Evolutionary conservation across 768 basidiomycete genomes (phyloP), one percentile per base, ranked within the genome.

Genomic region (Tulasnella sp.): DNA sequence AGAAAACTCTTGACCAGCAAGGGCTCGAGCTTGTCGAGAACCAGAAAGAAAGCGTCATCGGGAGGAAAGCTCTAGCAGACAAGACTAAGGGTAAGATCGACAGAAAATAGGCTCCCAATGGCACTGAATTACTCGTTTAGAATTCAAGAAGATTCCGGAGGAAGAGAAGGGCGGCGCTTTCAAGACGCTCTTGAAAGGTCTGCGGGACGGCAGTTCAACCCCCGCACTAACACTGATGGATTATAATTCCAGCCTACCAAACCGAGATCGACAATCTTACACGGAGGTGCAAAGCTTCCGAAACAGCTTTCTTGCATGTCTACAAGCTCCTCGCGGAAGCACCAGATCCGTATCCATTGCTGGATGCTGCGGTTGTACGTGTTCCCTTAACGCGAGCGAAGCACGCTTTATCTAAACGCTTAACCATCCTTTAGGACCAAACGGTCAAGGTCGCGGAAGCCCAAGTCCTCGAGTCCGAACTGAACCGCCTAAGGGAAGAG

Each of bases 301-400:
- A 99, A 87, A 96, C 93, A 82, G 94, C 96, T 0, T 99, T 99
- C 85, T 87, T 99, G n/a, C 94, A 91, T 81, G 92, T 96, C 26
- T 99, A 99, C 88, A 99, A 99, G 83, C 90, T 97, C 29, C 85
- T 99, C 10, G 96, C 97, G 0, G 98, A 99, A 82, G 97, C 94
- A 3, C 98, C 97, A 0, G 98, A 99, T 83, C 98, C 98, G 20
- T 98, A 97, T 83, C 98, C 98, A 11, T 87, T 99, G 9, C 90
- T 99, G 18, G 97, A 99, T 82, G 94, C 91, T 16, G 96, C 95
- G 15, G 93, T 99, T 40, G 94, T 95, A 83, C 72, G 89, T 83
- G 81, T 15, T 15, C 16, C 70, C 11, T 77, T 79, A 39, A 13
- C 23, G 16, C 26, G 73, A 39, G 26, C 6, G 57, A 39, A 26